Base-by-base conservation (phyloP, 2,329 filamentous ascomycete species). In the Ophiostoma tasmaniense region DNA sequence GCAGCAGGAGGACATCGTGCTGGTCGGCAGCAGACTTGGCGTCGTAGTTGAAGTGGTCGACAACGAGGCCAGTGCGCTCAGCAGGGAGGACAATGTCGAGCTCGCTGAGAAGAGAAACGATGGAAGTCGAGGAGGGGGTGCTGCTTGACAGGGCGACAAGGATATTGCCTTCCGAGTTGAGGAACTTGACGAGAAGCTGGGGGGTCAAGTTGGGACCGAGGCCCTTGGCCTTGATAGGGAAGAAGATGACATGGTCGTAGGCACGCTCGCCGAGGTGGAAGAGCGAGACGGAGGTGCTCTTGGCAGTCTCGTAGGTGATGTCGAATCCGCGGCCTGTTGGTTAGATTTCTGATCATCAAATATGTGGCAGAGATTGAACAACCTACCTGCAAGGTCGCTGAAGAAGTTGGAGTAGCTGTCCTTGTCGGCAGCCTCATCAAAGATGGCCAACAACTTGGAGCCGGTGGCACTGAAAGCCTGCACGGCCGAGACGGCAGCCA, bases 21-120 rank as follows among this genome's bases (percentile, higher is more conserved):
- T 88, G 86, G 73, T 97, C 93, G 66, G 88, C 76, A 4, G 94
- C 90, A 55, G 90, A 92, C 39, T 85, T 74, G 69, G 85, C 83
- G 76, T 98, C 94, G 80, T 95, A 95, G 81, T 92, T 90, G 87
- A 98, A 97, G 83, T 99, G 95, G 80, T 98, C 95, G 71, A 98
- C 89, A 6, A 97, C 90, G 70, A 94, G 83, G 69, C 91, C 89
- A 69, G 90, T 92, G 75, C 93, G 91, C 79, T 97, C 94, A 45
- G 87, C 81, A 52, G 95, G 92, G n/a, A 97, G 86, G 73, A 89
- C 84, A 76, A 99, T 90, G 77, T 97, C 94, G 78, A 97, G 84
- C 80, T 98, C 93, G 75, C 91, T 82, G 67, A 98, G 90, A 69
- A 96, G 84, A 59, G 90, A 90, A 73, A 88, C 87, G 74, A 97